Conservation (phyloP, 257 asterid species). For the Solanum appendiculatum region DNA sequence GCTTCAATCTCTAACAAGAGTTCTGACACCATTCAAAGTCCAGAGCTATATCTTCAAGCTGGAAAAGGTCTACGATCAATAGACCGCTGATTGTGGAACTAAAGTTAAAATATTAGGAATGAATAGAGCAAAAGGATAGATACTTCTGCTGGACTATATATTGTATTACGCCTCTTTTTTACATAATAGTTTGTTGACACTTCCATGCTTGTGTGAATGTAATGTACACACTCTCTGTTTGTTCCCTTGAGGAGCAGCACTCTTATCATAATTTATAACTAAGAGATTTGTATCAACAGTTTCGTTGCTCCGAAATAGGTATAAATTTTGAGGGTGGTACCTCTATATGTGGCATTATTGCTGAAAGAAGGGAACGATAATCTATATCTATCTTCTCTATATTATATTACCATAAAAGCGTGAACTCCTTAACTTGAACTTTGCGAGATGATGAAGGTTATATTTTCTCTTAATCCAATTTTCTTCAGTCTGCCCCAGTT, state of each 20-base stretch:
- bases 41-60: slow-evolving; percentile 3
- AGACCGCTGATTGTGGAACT: neutral
- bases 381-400: neutral
- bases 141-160: neutral
- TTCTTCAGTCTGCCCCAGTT: too few relatives aligned
- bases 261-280: neutral
- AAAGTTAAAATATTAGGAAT: neutral
- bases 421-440: neutral
- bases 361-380: too few relatives aligned
- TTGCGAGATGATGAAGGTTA: neutral
- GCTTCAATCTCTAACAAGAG: slow-evolving; percentile 31
- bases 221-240: neutral
- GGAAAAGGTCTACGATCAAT: slow-evolving; percentile 8
- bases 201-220: neutral
- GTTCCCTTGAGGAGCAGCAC: neutral
- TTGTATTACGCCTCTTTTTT: neutral
- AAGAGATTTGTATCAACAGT: neutral
- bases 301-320: neutral
- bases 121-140: neutral
- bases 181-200: neutral
- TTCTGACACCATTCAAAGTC: slow-evolving; percentile 1
- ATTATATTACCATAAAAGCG: neutral
- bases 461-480: neutral
- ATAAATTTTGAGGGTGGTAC: too few relatives aligned
- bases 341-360: too few relatives aligned